Evolutionary conservation across 352 stramenopile genomes (phyloP), one percentile per base, ranked within the genome.

Genomic region (Globisporangium takayamanum): DNA sequence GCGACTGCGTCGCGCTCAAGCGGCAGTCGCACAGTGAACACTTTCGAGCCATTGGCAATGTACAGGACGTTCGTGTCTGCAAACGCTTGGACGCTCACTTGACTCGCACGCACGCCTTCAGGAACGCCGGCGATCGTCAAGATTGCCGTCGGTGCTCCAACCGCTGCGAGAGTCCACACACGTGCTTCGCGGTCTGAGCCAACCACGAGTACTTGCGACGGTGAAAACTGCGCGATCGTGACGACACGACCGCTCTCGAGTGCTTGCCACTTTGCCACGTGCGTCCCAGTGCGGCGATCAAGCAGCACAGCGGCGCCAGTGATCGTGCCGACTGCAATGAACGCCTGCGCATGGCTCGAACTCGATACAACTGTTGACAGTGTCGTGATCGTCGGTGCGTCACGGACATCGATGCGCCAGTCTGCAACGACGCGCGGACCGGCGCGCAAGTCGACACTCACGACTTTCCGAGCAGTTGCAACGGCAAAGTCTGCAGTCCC

Each of bases 101-200:
- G 79, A 0, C 68, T 53, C 12, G 72, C 76, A 0, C 63, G 67
- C 11, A 88, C 39, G 0, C 68, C 68, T 44, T 92, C 82, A 0
- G 82, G 82, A 1, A 89, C 59, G n/a, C 80, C 74, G 0, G 66
- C 63, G 30, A 92, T 64, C 11, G 73, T 60, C 74, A 88, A 73
- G 12, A 70, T 62, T 8, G 83, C 63, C 26, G 72, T 62, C 0
- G 73, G 74, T 2, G 70, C 39, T 20, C 16, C 16, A n/a, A n/a
- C 69, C 2, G 49, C 48, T 2, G 54, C 55, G 30, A 88, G 49
- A 5, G 73, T 68, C 78, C 78, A 92, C 57, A 92, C 76, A 3
- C 78, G 72, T 12, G 79, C 82, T 54, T 92, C 82, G 22, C 80
- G 78, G 30, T 92, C 81, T 1, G 66, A 68, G 0, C 81, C 78